Evolutionary conservation across 371 early-diverging fungal species (phyloP), one percentile per base, ranked within the genome.

Genomic region (Vairimorpha apis): DNA sequence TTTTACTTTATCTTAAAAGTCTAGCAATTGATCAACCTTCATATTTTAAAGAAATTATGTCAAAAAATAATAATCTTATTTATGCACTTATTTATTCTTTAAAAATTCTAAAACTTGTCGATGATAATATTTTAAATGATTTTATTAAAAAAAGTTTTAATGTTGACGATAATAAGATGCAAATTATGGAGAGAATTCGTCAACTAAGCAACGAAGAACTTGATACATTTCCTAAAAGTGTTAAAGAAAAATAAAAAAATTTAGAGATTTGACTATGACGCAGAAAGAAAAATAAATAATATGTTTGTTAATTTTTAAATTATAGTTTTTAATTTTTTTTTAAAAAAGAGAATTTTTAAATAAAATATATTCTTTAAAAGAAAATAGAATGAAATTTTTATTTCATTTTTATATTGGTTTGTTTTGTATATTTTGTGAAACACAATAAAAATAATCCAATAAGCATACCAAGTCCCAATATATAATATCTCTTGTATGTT

Each of bases 11-110:
- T 69, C 37, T 82, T 23, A 83, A 83, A 62, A 72, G 70, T 47
- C 55, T 84, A 45, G 83, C 82, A 14, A 67, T 83, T 23, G 74
- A 80, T 38, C 73, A 79, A 43, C 83, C 83, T 37, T 66, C 74
- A 10, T 75, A 83, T 45, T 67, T 84, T 33, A 84, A 78, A 41
- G 69, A 71, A 23, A 27, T 83, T 25, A 68, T 84, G 5, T 21
- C 51, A n/a, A 73, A 76, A 45, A 80, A 81, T 65, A 43, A 70
- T 18, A 38, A 67, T 14, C 73, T 84, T 14, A 75, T 81, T 66
- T 72, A 76, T 55, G 55, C 81, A 29, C 35, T 83, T 4, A 49
- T 83, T 27, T 69, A 79, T 38, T 47, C 76, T 13, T 25, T 80
- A 13, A 49, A 81, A 25, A 73, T 74, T 23, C 65, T 82, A 0